A percentile compares a stretch with the other conserved stretches of the same genome.
Conservation (phyloP, 192 early-diverging fungal species). For the Entrophospora sp. region DNA sequence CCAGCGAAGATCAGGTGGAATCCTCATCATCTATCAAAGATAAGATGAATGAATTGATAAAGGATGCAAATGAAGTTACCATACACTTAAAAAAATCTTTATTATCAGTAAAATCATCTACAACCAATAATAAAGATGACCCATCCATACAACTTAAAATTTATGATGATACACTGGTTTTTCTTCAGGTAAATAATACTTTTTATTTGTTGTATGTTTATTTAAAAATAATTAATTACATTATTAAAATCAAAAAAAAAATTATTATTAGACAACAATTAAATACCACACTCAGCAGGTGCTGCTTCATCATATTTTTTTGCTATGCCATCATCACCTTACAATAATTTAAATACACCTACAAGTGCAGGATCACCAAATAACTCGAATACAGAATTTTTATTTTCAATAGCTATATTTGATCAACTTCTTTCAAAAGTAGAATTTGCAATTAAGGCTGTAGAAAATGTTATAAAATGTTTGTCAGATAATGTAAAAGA, state of each 20-base stretch:
- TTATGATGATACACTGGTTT: not conserved
- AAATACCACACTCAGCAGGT: constrained; percentile 21
- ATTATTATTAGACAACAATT: constrained; percentile 1
- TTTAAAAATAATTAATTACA: not conserved
- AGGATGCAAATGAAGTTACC: constrained; percentile 1
- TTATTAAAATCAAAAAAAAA: not conserved
- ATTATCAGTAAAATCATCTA: not conserved
- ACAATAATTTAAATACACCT: not conserved
- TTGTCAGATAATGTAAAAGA: constrained; percentile 6
- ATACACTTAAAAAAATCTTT: constrained; percentile 8
- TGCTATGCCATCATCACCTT: not conserved
- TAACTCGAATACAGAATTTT: not conserved
- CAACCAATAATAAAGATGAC: not conserved
- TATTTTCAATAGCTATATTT: not conserved
- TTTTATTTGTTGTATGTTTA: not conserved
- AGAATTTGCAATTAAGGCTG: not conserved
- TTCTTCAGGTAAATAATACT: constrained; percentile 11
- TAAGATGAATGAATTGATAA: constrained; percentile 9
- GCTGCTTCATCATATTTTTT: not conserved
- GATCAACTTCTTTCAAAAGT: constrained; percentile 12
- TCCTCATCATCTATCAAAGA: not conserved
- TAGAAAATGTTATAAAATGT: constrained; percentile 7
- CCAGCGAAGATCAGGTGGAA: not conserved
- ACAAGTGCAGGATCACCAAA: not conserved
- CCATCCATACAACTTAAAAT: constrained; percentile 6